Evolutionary conservation across 352 stramenopile species (phyloP).

Genomic region (Peronospora belbahrii): DNA sequence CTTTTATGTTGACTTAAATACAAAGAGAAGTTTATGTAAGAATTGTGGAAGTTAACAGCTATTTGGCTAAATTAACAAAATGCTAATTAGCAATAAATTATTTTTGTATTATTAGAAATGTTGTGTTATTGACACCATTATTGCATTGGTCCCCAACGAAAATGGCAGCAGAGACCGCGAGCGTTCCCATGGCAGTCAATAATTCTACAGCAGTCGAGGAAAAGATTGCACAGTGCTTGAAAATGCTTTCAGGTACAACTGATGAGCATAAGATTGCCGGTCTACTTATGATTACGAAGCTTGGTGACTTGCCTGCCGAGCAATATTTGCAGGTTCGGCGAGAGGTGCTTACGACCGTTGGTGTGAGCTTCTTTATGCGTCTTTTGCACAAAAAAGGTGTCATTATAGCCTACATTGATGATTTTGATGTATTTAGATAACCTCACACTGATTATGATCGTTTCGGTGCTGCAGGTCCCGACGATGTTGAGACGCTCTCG

Average conservation of each 20-base stretch:
- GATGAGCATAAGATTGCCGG: conserved; percentile 86
- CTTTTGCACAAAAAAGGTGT: conserved; percentile 70
- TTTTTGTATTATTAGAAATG: neutral
- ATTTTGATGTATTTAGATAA: too few species aligned
- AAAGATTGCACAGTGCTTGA: conserved; percentile 53
- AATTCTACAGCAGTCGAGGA: conserved; percentile 7
- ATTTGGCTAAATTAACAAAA: neutral
- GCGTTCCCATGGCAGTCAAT: neutral
- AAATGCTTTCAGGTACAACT: conserved; percentile 54
- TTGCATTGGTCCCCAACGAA: conserved; percentile 7
- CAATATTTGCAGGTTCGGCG: conserved; percentile 42
- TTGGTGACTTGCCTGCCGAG: conserved; percentile 34
- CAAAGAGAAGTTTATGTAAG: conserved; percentile 77
- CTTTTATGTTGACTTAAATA: conserved; percentile 62
- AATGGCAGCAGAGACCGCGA: conserved; percentile 14
- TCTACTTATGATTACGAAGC: conserved; percentile 83
- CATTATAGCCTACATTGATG: neutral
- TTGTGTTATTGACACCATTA: conserved; percentile 8
- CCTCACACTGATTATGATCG: neutral
- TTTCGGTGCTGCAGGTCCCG: conserved; percentile 27
- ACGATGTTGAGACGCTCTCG: conserved; percentile 43
- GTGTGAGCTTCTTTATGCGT: conserved; percentile 64
- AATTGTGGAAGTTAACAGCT: neutral
- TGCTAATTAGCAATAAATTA: neutral
- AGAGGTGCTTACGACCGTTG: conserved; percentile 57